These are phyloP conservation scores for Penicillium decumbens DNA, from an alignment of 2,329 filamentous ascomycete species.

Conservation along the genomic window DNA sequence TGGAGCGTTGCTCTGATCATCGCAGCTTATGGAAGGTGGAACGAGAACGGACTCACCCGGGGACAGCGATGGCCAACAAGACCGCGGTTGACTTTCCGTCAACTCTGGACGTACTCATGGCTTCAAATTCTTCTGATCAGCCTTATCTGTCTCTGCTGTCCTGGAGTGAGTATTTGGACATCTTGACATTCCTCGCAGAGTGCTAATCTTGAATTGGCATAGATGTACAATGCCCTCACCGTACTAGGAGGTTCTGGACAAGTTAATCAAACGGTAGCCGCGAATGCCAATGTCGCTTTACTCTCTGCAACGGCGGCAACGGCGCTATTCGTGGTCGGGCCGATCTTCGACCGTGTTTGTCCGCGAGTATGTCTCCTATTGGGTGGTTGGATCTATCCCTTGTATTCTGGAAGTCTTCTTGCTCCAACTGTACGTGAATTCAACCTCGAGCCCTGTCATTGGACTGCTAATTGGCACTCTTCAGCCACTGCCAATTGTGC, in stretches of 20 bases:
- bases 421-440: conserved; percentile 38
- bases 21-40: conserved; percentile 6
- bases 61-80: not conserved
- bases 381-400: conserved; percentile 46
- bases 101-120: conserved; percentile 45
- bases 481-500: too few relatives aligned
- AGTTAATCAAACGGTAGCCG: conserved; percentile 44
- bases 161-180: conserved; percentile 24
- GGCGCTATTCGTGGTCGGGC: conserved; percentile 44
- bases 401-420: conserved; percentile 46
- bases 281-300: conserved; percentile 46
- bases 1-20: not conserved
- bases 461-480: not conserved
- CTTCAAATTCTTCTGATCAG: conserved; percentile 48
- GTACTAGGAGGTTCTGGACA: conserved; percentile 47
- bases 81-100: conserved; percentile 14
- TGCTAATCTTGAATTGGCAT: not conserved
- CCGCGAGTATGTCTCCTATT: conserved; percentile 43
- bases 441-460: too few relatives aligned
- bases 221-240: conserved; percentile 49
- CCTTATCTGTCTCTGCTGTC: conserved; percentile 49
- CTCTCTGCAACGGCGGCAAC: conserved; percentile 43
- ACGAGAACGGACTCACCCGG: conserved; percentile 13
- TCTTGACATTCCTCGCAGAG: not conserved
- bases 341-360: conserved; percentile 43